Conservation (phyloP, 345 rosid genomes). For the Corchorus capsularis region DNA sequence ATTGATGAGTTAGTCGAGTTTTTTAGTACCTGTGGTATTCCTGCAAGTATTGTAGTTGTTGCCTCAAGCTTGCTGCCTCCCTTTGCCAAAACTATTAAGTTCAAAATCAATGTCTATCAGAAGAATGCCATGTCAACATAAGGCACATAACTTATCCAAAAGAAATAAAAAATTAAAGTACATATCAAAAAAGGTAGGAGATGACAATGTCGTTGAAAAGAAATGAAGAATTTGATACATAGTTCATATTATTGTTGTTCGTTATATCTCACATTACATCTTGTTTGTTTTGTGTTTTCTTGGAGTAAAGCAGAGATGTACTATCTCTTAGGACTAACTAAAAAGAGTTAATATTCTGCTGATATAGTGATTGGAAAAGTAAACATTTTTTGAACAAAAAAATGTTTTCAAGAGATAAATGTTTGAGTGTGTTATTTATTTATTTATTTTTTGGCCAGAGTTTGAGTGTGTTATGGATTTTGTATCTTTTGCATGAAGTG, state of each 20-base stretch:
- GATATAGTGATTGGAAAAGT: neutral
- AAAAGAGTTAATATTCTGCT: neutral
- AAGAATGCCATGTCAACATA: neutral
- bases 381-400: neutral
- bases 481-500: neutral
- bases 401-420: neutral
- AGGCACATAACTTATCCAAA: neutral
- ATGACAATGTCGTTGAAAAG: no score
- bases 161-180: neutral
- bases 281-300: no score
- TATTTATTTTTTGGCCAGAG: no score
- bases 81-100: conserved; percentile 73
- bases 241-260: no score
- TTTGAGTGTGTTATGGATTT: neutral
- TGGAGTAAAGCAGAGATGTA: no score
- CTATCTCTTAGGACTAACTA: no score
- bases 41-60: conserved; percentile 67
- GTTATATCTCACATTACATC: no score
- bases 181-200: neutral
- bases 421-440: no score
- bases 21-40: conserved; percentile 64
- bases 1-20: neutral
- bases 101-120: conserved; percentile 15
- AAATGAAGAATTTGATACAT: no score
- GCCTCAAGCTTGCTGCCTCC: conserved; percentile 65